Conservation (phyloP, 495 filamentous ascomycete species). For the Peziza echinospora region DNA sequence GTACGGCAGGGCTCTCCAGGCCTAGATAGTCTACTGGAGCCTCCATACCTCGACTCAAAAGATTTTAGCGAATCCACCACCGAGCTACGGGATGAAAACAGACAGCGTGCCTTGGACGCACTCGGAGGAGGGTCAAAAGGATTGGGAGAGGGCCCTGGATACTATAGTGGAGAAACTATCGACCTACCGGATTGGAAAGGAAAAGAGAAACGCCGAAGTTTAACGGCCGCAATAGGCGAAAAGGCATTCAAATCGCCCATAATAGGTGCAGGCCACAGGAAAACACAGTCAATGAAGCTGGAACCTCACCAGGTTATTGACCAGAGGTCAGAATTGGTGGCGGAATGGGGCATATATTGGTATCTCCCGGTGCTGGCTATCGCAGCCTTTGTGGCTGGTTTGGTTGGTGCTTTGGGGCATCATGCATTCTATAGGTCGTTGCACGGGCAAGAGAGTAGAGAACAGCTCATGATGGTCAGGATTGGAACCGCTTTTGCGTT, state of each 20-base stretch:
- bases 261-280: background rate
- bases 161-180: no score
- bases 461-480: conserved; percentile 21
- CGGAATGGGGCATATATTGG: conserved; percentile 23
- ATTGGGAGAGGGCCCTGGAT: no score
- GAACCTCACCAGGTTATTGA: background rate
- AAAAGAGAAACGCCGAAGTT: background rate
- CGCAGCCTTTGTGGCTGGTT: conserved; percentile 17
- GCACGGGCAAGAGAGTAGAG: conserved; percentile 9
- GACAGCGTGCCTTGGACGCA: no score
- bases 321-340: conserved; percentile 5
- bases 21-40: no score
- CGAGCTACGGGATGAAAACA: no score
- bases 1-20: no score
- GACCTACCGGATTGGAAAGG: no score
- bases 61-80: no score
- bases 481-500: conserved; percentile 23
- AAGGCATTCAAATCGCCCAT: background rate
- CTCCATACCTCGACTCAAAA: no score
- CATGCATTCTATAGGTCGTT: conserved; percentile 22
- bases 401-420: conserved; percentile 21
- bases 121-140: no score
- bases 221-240: background rate
- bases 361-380: conserved; percentile 20
- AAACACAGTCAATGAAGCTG: background rate